Percentiles rank a stretch among this genome's conserved stretches.
Evolutionary conservation across 768 basidiomycete genomes (phyloP).

Genomic region (Sporobolomyces pararoseus): DNA sequence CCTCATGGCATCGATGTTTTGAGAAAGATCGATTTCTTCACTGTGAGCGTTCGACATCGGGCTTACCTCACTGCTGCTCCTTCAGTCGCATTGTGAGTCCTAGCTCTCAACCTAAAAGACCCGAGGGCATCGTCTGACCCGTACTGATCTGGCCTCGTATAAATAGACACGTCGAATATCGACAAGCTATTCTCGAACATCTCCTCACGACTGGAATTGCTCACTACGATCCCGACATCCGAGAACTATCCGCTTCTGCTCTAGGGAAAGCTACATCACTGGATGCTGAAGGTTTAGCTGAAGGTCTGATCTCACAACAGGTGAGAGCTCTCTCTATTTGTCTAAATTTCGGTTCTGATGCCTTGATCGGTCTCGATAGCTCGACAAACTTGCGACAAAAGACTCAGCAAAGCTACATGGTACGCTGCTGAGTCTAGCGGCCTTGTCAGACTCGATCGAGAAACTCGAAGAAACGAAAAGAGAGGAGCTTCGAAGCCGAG

Average conservation of each 20-base stretch:
- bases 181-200: conserved; percentile 65
- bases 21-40: conserved; percentile 88
- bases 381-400: conserved; percentile 56
- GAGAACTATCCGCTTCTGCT: conserved; percentile 71
- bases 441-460: conserved; percentile 64
- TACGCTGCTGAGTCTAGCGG: conserved; percentile 66
- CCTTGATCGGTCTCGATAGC: conserved; percentile 24
- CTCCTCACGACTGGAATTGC: conserved; percentile 67
- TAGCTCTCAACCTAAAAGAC: too few relatives aligned
- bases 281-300: conserved; percentile 53
- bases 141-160: not conserved
- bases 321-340: conserved; percentile 51
- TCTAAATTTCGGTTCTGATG: too few relatives aligned
- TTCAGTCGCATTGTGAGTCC: conserved; percentile 22
- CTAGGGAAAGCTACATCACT: conserved; percentile 64
- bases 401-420: conserved; percentile 77
- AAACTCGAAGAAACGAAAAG: not conserved
- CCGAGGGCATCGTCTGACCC: too few relatives aligned
- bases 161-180: conserved; percentile 74
- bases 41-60: conserved; percentile 76
- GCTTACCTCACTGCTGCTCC: conserved; percentile 50
- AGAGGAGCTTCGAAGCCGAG: conserved; percentile 27
- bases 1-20: conserved; percentile 92
- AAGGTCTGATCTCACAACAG: conserved; percentile 55
- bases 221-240: conserved; percentile 84